Percentiles rank a stretch among this genome's conserved stretches.
phyloP scores from a whole-genome alignment of 768 basidiomycete species.

The Phaffia australis region DNA sequence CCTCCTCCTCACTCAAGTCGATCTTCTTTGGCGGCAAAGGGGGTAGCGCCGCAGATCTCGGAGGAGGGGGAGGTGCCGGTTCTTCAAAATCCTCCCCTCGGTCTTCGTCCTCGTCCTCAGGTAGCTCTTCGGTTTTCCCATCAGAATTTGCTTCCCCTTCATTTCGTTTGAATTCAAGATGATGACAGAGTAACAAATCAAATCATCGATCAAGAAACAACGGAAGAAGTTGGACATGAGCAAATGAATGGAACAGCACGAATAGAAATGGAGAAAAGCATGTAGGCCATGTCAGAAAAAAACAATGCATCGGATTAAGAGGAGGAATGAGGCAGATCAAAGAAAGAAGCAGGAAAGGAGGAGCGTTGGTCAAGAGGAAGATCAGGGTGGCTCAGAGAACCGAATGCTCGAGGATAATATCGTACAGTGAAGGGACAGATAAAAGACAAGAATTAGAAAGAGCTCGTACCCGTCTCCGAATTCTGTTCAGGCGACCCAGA shows the following conservation, averaged over 20 bases:
- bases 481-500: background rate
- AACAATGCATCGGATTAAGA: background rate
- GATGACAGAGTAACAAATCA: no score
- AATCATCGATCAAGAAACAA: background rate
- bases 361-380: no score
- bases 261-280: background rate
- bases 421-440: background rate
- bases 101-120: constrained; percentile 23
- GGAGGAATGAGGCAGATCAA: background rate
- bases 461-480: constrained; percentile 6
- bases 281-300: background rate
- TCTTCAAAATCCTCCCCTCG: constrained; percentile 24
- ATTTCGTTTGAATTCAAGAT: background rate
- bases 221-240: background rate
- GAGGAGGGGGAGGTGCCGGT: constrained; percentile 21
- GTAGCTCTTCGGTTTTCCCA: background rate
- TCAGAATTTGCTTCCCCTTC: background rate
- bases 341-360: background rate
- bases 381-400: no score
- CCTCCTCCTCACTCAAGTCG: constrained; percentile 16
- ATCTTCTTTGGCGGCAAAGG: background rate
- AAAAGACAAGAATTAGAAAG: background rate
- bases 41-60: no score
- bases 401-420: background rate
- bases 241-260: background rate